A percentile compares a stretch with the other conserved stretches of the same genome.
Evolutionary conservation across 2,329 filamentous ascomycete genomes (phyloP).

Genomic region (Penicillium sp.): DNA sequence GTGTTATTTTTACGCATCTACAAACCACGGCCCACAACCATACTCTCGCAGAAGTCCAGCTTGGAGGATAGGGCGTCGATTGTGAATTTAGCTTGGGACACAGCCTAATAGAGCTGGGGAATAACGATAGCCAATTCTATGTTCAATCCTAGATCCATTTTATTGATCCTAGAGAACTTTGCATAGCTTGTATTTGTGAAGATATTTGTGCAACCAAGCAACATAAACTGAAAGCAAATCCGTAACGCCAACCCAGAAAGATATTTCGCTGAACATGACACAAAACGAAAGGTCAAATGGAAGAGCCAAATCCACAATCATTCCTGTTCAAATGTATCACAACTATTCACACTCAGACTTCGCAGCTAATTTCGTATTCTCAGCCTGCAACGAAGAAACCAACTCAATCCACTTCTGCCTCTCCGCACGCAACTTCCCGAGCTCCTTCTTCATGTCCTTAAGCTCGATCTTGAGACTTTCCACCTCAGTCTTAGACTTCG

Average conservation of each 20-base stretch:
- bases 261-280: background rate
- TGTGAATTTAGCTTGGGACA: no score
- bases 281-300: background rate
- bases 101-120: background rate
- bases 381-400: constrained; percentile 60
- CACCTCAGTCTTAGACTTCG: constrained; percentile 45
- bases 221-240: background rate
- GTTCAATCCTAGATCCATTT: background rate
- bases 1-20: no score
- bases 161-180: background rate
- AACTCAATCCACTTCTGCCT: constrained; percentile 55
- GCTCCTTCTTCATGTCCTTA: constrained; percentile 53
- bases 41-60: no score
- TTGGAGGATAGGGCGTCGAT: no score
- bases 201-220: background rate
- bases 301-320: no score
- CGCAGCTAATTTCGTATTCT: constrained; percentile 57
- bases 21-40: no score
- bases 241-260: background rate
- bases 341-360: constrained; percentile 30
- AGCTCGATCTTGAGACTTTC: constrained; percentile 55
- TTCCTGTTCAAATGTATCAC: background rate
- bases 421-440: constrained; percentile 54
- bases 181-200: background rate
- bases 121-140: background rate